Base-by-base conservation (phyloP, 345 rosid species). In the Combretum micranthum region DNA sequence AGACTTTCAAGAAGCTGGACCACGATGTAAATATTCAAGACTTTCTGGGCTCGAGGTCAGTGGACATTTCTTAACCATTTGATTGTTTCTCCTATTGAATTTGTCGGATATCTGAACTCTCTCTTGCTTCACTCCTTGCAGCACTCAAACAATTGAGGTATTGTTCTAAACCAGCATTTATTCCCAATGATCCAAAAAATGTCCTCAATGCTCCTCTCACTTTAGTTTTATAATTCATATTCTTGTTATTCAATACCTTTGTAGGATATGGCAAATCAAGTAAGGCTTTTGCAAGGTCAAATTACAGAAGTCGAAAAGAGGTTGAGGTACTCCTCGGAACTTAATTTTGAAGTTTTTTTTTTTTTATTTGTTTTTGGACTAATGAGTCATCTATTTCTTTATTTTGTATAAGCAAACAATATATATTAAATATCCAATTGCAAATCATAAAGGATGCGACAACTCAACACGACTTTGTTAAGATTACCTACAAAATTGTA, bases 1-100 rank as follows among this genome's bases (percentile, higher is more conserved):
- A 90, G 76, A 85, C 96, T 51, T 90, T 90, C 60, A 87, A 80
- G 83, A 87, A 87, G 70, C 76, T 87, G 77, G 96, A 90, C 70
- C 97, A 90, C 70, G 91, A 87, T 70, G 91, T 90, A 52, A 82
- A 82, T 71, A 82, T 90, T 66, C 76, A 90, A 32, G 94, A 85
- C 53, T 83, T 87, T 63, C 68, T 90, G 57, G 94, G 91, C 69
- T 55, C 86, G 69, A 83, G 83, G 96, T 90, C 65, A 37, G 51
- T 62, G 22, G 52, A 67, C 37, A 51, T 16, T 59, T 45, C 50
- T 10, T 56, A 47, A 13, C 23, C 57, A 61, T 66, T 48, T 60
- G 63, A 43, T 5, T 14, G 47, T 57, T 43, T 15, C 43, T 55
- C 44, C 21, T 44, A 59, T 16, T 56, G 23, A 9, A 18, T 43